phyloP scores from a whole-genome alignment of 176 grass and related monocot genomes.

The Triticum timopheevii region DNA sequence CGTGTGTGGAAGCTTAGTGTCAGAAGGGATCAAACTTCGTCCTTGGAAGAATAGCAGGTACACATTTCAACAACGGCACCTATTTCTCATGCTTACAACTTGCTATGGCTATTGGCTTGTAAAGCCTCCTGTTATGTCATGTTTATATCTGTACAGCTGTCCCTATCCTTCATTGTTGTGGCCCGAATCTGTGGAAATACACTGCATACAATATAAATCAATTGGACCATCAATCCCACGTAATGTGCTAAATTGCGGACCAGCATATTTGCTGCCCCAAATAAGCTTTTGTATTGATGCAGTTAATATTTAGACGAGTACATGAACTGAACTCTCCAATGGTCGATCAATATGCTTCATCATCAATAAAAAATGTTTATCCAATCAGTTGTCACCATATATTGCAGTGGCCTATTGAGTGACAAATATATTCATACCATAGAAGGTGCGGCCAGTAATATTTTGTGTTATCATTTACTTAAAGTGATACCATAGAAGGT shows the following conservation, averaged over 20 bases:
- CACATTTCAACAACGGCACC: not conserved
- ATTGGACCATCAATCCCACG: not conserved
- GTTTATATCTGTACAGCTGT: conserved; percentile 19
- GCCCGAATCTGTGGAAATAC: conserved; percentile 12
- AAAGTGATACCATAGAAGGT: conserved; percentile 9
- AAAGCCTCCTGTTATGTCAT: conserved; percentile 22
- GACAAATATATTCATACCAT: not conserved
- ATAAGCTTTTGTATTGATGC: conserved; percentile 22
- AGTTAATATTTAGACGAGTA: not conserved
- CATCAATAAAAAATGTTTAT: not conserved
- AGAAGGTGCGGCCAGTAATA: not conserved
- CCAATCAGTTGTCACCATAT: conserved; percentile 2
- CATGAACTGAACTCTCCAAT: not conserved
- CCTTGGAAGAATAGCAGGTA: conserved; percentile 90
- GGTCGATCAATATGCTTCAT: not conserved
- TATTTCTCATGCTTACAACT: conserved; percentile 5
- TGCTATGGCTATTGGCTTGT: not conserved
- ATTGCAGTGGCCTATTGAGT: not conserved
- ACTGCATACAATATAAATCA: conserved; percentile 7
- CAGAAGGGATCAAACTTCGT: conserved; percentile 96
- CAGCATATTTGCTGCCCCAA: conserved; percentile 8
- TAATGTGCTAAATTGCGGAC: not conserved
- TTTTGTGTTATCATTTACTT: not conserved
- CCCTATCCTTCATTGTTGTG: conserved; percentile 4
- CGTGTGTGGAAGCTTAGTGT: conserved; percentile 96